Conservation (phyloP, 2,329 filamentous ascomycete genomes). For the Penicillium janthinellum region DNA sequence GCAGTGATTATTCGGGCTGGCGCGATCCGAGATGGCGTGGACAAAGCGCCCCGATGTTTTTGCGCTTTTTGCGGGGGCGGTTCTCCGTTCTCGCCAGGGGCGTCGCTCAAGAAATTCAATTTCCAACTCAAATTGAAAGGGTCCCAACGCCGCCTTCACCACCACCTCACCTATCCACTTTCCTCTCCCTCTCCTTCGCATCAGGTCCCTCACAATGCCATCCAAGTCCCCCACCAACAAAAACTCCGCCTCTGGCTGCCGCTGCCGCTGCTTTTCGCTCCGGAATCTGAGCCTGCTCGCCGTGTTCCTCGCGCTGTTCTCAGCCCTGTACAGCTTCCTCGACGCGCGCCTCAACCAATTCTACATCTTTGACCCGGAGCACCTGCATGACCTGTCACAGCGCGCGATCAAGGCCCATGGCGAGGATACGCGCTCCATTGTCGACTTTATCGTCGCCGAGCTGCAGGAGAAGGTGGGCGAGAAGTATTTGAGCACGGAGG, state of each 20-base stretch:
- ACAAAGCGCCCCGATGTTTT: background rate
- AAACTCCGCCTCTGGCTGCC: conserved; percentile 24
- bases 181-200: background rate
- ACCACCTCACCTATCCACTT: conserved; percentile 4
- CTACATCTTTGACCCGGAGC: conserved; percentile 73
- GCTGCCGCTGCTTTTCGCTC: conserved; percentile 32
- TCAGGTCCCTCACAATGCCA: conserved; percentile 22
- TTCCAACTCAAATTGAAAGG: background rate
- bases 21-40: conserved; percentile 28
- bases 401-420: conserved; percentile 69
- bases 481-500: conserved; percentile 64
- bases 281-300: conserved; percentile 36
- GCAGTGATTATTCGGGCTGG: conserved; percentile 23
- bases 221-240: conserved; percentile 27
- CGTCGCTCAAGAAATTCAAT: background rate
- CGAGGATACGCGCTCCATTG: conserved; percentile 71
- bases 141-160: background rate
- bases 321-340: conserved; percentile 40
- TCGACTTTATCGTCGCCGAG: conserved; percentile 69
- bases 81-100: background rate
- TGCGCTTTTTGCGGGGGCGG: background rate
- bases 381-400: conserved; percentile 69
- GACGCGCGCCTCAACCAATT: conserved; percentile 51
- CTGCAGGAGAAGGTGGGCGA: conserved; percentile 55
- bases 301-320: conserved; percentile 38